Conservation (phyloP, 257 asterid species). For the Gentiana macrophylla region DNA sequence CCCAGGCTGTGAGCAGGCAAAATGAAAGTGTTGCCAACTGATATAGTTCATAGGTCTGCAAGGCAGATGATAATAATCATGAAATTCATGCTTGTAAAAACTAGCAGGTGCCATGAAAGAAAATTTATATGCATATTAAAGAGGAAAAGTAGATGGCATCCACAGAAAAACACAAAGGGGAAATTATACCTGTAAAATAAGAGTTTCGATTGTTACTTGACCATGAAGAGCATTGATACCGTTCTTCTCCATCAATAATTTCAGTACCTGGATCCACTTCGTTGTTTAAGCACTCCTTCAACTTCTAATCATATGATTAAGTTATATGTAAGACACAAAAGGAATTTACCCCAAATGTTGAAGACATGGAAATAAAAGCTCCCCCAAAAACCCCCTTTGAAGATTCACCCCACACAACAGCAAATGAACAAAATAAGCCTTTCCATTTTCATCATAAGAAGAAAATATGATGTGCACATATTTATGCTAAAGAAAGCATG, state of each 20-base stretch:
- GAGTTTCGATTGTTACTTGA: conserved; percentile 93
- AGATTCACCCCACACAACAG: conserved; percentile 94
- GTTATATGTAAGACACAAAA: conserved; percentile 5
- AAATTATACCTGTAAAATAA: conserved; percentile 75
- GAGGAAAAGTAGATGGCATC: not conserved
- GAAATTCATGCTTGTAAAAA: not conserved
- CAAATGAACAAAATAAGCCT: conserved; percentile 15
- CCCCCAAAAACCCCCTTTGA: conserved; percentile 93
- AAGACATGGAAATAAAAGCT: conserved; percentile 94
- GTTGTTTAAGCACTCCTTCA: conserved; percentile 1
- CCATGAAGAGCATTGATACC: conserved; percentile 86
- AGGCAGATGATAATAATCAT: conserved; percentile 11
- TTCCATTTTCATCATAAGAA: no score
- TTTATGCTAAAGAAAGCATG: no score
- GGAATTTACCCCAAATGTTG: conserved; percentile 88
- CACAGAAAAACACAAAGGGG: not conserved
- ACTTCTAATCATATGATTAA: not conserved
- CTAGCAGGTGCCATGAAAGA: not conserved
- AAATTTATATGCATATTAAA: not conserved
- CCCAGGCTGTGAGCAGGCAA: conserved; percentile 99
- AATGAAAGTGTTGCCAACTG: conserved; percentile 94
- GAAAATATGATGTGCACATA: no score
- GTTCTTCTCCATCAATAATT: conserved; percentile 86
- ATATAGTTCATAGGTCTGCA: conserved; percentile 96
- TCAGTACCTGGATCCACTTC: conserved; percentile 23